Base-by-base conservation (phyloP, 192 early-diverging fungal species). In the Gorgonomyces haynaldii region DNA sequence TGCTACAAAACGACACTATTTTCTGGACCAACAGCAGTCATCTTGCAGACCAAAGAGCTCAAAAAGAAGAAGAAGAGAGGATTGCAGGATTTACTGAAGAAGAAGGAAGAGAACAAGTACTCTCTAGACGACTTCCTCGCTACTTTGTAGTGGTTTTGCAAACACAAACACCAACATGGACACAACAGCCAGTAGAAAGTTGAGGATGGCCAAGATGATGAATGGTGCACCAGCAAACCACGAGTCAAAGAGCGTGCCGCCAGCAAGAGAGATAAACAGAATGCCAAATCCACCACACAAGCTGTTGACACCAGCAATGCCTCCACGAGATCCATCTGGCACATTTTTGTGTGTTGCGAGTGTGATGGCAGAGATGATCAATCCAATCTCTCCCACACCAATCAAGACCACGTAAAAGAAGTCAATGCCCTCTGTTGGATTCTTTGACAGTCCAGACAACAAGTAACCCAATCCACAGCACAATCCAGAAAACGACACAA, bases 201-300 rank as follows among this genome's bases (percentile, higher is more conserved):
- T 17, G 2, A 41, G 39, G 6, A 60, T 43, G 0, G 55, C 54
- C 46, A 71, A 39, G 27, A 71, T 20, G 13, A 71, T 52, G 44
- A 71, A 71, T 53, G 69, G 69, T 12, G 63, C 63, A 4, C 59
- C 57, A 15, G 50, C 20, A 6, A 21, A 42, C 64, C 69, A 66
- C 5, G 5, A 9, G 30, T 77, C 74, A 62, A 77, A 77, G 42
- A 77, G 29, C n/a, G 20, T 27, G 10, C 82, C 84, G 16, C 84
- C 81, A n/a, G 83, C 22, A 23, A 71, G 70, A 15, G 61, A 73
- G 12, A 65, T 62, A 30, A 82, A 30, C 47, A 87, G 64, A 53
- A 87, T 79, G 17, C 77, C 78, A 22, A 74, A 9, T 1, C 77
- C 81, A 8, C 84, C 84, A 41, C 54, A 75, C 24, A 83, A 70